phyloP scores from a whole-genome alignment of 2,329 filamentous ascomycete genomes.

The Purpureocillium lavendulum region DNA sequence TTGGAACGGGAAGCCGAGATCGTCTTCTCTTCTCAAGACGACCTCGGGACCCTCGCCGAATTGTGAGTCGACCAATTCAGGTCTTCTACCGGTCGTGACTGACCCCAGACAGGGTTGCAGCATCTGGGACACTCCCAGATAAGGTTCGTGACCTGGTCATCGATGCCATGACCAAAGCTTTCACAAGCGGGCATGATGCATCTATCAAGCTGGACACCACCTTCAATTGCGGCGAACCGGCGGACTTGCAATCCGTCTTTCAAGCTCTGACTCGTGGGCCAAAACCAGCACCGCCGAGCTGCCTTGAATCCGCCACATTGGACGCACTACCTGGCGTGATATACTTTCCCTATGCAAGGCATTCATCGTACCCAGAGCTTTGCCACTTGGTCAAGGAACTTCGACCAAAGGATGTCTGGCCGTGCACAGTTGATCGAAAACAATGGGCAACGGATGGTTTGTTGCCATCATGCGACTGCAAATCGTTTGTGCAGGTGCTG shows the following conservation, averaged over 20 bases:
- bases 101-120: slow-evolving; percentile 10
- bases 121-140: slow-evolving; percentile 5
- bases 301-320: not conserved
- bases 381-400: slow-evolving; percentile 62
- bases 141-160: slow-evolving; percentile 6
- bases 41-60: slow-evolving; percentile 40
- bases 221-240: slow-evolving; percentile 9
- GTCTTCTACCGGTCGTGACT: too few relatives aligned
- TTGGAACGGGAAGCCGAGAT: slow-evolving; percentile 60
- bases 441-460: slow-evolving; percentile 50
- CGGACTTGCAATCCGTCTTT: slow-evolving; percentile 3
- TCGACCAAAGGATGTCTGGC: slow-evolving; percentile 67
- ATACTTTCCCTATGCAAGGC: slow-evolving; percentile 76
- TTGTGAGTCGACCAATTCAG: slow-evolving; percentile 15
- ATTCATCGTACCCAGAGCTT: slow-evolving; percentile 79
- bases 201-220: slow-evolving; percentile 15
- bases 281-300: too few relatives aligned
- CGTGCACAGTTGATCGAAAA: slow-evolving; percentile 62
- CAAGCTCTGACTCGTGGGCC: not conserved
- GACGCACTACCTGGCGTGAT: slow-evolving; percentile 32
- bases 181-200: slow-evolving; percentile 14
- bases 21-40: slow-evolving; percentile 44
- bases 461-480: too few relatives aligned
- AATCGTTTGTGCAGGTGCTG: not conserved
- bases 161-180: slow-evolving; percentile 7